Evolutionary conservation across 148 eudicot species (phyloP).

Genomic region (Silene conica): DNA sequence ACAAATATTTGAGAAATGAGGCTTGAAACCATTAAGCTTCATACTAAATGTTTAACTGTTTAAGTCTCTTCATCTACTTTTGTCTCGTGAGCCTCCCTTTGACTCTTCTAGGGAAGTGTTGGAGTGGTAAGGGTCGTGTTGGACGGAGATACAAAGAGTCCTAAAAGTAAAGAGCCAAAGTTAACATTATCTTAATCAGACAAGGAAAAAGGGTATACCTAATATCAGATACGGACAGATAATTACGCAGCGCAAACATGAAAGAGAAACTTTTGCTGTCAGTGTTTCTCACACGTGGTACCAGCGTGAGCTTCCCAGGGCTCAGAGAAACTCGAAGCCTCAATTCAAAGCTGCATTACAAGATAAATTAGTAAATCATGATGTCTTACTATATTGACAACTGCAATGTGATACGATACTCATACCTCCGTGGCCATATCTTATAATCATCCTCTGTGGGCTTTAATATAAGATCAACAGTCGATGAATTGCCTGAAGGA

Average conservation of each 20-base stretch:
- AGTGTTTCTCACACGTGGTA: conserved; percentile 74
- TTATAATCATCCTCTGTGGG: conserved; percentile 68
- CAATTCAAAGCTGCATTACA: conserved; percentile 61
- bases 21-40: too few species aligned
- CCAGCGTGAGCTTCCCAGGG: conserved; percentile 69
- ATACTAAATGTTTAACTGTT: too few species aligned
- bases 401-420: not conserved
- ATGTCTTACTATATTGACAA: not conserved
- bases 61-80: too few species aligned
- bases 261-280: conserved; percentile 71
- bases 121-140: not conserved
- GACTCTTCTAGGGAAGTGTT: too few species aligned
- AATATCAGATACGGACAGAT: conserved; percentile 69
- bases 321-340: conserved; percentile 57
- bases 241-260: conserved; percentile 64
- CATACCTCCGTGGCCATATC: conserved; percentile 67
- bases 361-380: not conserved
- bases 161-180: not conserved
- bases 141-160: not conserved
- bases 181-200: not conserved
- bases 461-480: conserved; percentile 64
- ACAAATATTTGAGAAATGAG: too few species aligned
- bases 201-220: conserved; percentile 30
- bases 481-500: conserved; percentile 51
- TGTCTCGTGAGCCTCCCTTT: too few species aligned